Base-by-base conservation (phyloP, 2,329 filamentous ascomycete genomes). In the Endoconidiophora polonica region DNA sequence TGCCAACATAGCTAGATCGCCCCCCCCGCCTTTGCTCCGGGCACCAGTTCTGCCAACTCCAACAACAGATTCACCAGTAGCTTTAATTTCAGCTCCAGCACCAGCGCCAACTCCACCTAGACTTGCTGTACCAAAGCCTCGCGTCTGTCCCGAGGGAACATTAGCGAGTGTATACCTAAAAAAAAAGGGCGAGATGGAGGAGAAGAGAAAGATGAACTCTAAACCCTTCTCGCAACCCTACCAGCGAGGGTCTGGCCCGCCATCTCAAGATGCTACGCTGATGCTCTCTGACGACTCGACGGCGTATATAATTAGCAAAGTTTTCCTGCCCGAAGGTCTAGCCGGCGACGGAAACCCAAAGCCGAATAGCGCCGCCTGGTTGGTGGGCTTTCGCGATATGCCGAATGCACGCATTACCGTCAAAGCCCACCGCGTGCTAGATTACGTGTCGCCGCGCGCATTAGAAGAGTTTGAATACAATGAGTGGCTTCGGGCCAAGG, bases 401-500 rank as follows among this genome's bases (percentile, higher is more conserved):
- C 72, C 72, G 0, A 66, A 67, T 0, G 72, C 70, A 38, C 65
- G 67, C 16, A 59, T 71, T 44, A 56, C 68, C 2, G 63, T 78
- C 2, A 68, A 65, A 56, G 57, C 69, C 57, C 64, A 67, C 63
- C 50, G 66, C 53, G 66, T 77, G 4, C 64, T 73, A 10, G 70
- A 79, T 29, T 80, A 77, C 54, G 75, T 81, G 5, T 78, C 76
- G 0, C 70, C 72, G 2, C 63, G 65, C 9, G 67, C 66, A 7
- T 56, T 78, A 2, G 77, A 81, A 58, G 66, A 75, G 0, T 81
- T 70, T 65, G 76, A 79, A 54, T 69, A 66, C 48, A 58, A 63
- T 2, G 61, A 65, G 12, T 66, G 67, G 46, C 61, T 69, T 20
- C 63, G 67, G 50, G 59, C 66, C 18, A 68, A 71, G n/a, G 58